Evolutionary conservation across 208 protist species (phyloP), one percentile per base, ranked within the genome.

Genomic region (Leishmania gerbilli): DNA sequence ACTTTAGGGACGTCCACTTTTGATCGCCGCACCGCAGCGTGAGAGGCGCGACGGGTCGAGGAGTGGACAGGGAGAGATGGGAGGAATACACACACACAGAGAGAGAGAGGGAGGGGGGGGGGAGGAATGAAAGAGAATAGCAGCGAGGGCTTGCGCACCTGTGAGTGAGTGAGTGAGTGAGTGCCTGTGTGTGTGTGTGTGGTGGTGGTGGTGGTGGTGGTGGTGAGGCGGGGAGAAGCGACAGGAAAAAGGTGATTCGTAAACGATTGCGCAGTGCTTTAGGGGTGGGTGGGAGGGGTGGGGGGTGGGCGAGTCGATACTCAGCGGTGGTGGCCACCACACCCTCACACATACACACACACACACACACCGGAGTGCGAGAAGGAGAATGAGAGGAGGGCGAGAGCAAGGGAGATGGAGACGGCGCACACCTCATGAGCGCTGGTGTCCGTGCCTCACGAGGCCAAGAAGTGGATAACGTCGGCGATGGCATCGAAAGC

Each of bases 381-480:
- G 45, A 80, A 31, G n/a, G 65, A 74, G 45, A 74, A 60, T 31
- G 47, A 49, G 76, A 53, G 45, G 31, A 65, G 27, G 40, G 34
- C 4, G 71, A 74, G 71, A 55, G 71, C 34, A 13, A 51, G 68
- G 40, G 67, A 19, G 47, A 40, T 8, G n/a, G 47, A 40, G 71
- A 31, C 15, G 40, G 47, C 24, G 71, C n/a, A n/a, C 56, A 31
- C 40, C 31, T 21, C 31, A 40, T 17, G 62, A 34, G 8, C 31
- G 15, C 62, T 40, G 62, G 27, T 13, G 62, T 21, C 5, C 31
- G 31, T 68, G 62, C 27, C 27, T 31, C 40, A 40, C 31, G 31
- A 68, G 31, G 11, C 8, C 31, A 68, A 40, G 3, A 40, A 68
- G 31, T 68, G 13, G 31, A 68, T 68, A 31, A 24, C 13, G 62